Evolutionary conservation across 768 basidiomycete species (phyloP), one percentile per base, ranked within the genome.

Genomic region (Tylopilus sp.): DNA sequence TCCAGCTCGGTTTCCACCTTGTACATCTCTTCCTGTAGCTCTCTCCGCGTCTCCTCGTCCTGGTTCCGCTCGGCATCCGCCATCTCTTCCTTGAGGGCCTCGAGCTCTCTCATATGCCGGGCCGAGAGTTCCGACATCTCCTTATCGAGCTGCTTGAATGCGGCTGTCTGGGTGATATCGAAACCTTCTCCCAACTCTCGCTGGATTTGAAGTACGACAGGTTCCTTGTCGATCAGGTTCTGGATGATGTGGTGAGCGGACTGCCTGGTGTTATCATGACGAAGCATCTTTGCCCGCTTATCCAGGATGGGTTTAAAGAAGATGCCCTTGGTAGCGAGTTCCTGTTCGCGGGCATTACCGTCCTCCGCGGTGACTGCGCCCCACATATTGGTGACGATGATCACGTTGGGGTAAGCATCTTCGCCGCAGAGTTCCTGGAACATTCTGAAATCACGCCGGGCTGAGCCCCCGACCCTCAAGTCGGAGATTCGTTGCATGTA

Each of bases 301-400:
- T 75, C 73, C 5, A 82, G 66, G 11, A 74, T 77, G 0, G 73
- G 70, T 42, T 79, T 78, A 57, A 80, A 83, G 61, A 80, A 82
- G 31, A 69, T 69, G 28, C 64, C 59, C 47, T 70, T 67, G 20
- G 50, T 49, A 4, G 62, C 59, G 22, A 82, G 73, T 53, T 82
- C 79, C 6, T 46, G 51, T 58, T 83, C 80, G 25, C 81, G 69
- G 31, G 63, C 64, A 31, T 63, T 52, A 6, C 73, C 75, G 10
- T 72, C 60, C 15, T 69, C 68, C 43, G 57, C 56, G 35, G 64
- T 66, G 44, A 76, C 71, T 49, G 69, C 54, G 33, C 68, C 72
- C 79, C 80, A 81, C 77, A 76, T 80, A 42, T 73, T 81, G 4
- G 81, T 80, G 50, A 74, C 71, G 52, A 82, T 72, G 31, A 76